Percentiles rank a stretch among this genome's conserved stretches.
phyloP scores from a whole-genome alignment of 2,329 filamentous ascomycete species.

The Didymella pinodella region DNA sequence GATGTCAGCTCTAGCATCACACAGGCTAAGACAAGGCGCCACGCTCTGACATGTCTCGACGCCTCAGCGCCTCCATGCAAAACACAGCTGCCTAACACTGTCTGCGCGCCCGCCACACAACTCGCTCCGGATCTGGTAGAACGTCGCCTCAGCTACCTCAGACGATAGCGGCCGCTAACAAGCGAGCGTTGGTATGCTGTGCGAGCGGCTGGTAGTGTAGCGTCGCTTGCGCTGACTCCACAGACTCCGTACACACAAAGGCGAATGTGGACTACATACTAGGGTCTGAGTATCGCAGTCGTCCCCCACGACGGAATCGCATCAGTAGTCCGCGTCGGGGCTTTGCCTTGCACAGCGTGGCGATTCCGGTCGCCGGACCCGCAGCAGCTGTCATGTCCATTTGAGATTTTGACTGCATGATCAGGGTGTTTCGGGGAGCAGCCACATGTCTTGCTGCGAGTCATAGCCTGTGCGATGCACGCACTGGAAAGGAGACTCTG shows the following conservation, averaged over 20 bases:
- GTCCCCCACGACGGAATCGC: no score
- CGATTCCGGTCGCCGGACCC: background rate
- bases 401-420: constrained; percentile 5
- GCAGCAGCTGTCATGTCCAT: constrained; percentile 14
- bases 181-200: background rate
- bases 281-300: no score
- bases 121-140: constrained; percentile 3
- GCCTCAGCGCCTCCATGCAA: background rate
- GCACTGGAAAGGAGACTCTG: no score
- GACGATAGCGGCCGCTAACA: constrained; percentile 10
- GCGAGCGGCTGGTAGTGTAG: background rate
- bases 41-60: constrained; percentile 8
- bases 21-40: constrained; percentile 2
- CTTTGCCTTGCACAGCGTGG: no score
- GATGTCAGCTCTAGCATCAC: constrained; percentile 6
- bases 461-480: background rate
- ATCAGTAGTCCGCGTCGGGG: no score
- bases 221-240: background rate
- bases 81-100: constrained; percentile 1
- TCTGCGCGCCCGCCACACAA: background rate
- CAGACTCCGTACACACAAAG: background rate
- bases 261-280: no score
- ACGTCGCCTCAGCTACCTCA: background rate
- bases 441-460: constrained; percentile 19
- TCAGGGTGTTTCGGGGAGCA: constrained; percentile 5